Conservation (phyloP, 768 basidiomycete genomes). For the Leccinum subgranulosum region DNA sequence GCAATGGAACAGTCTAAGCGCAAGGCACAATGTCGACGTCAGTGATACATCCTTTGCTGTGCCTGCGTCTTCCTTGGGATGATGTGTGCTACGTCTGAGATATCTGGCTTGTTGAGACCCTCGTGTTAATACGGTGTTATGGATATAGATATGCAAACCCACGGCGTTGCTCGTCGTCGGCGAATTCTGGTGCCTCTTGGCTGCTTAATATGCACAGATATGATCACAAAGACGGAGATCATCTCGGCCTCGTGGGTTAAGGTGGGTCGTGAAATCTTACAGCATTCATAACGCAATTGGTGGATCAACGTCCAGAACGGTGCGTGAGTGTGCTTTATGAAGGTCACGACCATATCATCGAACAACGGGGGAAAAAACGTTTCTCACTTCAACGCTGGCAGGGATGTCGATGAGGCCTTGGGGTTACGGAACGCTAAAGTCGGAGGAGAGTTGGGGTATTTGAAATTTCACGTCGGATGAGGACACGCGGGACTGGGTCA, state of each 20-base stretch:
- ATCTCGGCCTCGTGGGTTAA: conserved; percentile 27
- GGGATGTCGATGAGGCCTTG: background rate
- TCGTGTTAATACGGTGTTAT: conserved; percentile 10
- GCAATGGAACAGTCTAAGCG: conserved; percentile 20
- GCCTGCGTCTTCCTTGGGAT: conserved; percentile 15
- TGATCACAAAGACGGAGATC: conserved; percentile 21
- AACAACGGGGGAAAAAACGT: background rate
- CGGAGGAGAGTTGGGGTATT: conserved; percentile 27
- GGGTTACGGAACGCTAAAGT: background rate
- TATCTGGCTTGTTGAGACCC: conserved; percentile 2
- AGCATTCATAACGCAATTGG: conserved; percentile 10
- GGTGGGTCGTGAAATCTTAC: conserved; percentile 22
- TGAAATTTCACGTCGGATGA: conserved; percentile 28
- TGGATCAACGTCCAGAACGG: background rate
- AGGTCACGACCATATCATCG: background rate
- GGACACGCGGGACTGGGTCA: conserved; percentile 10
- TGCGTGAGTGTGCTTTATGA: background rate
- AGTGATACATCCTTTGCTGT: conserved; percentile 7
- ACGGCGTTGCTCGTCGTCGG: conserved; percentile 2
- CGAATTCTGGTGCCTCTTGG: conserved; percentile 6
- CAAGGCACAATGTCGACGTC: conserved; percentile 9
- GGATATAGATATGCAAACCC: conserved; percentile 12
- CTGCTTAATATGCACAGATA: background rate
- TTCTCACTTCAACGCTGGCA: background rate
- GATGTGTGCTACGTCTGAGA: conserved; percentile 8